Conservation (phyloP, 306 rosid species). For the Vicia villosa region DNA sequence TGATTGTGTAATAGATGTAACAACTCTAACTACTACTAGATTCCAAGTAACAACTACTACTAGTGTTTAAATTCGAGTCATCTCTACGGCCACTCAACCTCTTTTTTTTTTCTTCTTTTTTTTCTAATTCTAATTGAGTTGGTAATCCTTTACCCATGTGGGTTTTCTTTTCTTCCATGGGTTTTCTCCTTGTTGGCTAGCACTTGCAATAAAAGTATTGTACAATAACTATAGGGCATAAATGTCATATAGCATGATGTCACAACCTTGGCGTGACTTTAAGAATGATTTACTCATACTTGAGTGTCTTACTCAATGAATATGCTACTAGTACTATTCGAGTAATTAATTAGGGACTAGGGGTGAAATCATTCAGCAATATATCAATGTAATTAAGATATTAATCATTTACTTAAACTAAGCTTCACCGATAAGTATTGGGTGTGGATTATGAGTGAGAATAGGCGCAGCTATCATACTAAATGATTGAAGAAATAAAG, state of each 20-base stretch:
- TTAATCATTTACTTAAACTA: conserved; percentile 30
- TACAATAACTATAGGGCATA: conserved; percentile 1
- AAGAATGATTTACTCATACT: conserved; percentile 38
- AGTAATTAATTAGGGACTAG: conserved; percentile 27
- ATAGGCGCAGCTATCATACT: not conserved
- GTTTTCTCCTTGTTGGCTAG: not conserved
- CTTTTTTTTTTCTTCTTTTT: not conserved
- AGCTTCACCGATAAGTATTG: not conserved
- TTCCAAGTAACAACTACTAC: conserved; percentile 41
- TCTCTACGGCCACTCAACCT: conserved; percentile 14
- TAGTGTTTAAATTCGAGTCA: not conserved
- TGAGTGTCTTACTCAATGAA: conserved; percentile 42
- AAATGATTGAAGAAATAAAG: too few species aligned
- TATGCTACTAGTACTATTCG: not conserved
- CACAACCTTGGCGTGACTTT: conserved; percentile 29
- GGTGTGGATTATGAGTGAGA: not conserved
- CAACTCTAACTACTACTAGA: conserved; percentile 42
- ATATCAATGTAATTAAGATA: conserved; percentile 9
- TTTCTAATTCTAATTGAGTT: conserved; percentile 34
- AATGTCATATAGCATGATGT: conserved; percentile 24
- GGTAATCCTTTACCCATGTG: conserved; percentile 21
- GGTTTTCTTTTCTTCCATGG: conserved; percentile 20
- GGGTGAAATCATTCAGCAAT: conserved; percentile 23
- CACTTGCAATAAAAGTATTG: conserved; percentile 17
- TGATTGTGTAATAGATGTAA: conserved; percentile 31